phyloP scores from a whole-genome alignment of 495 filamentous ascomycete genomes.

The Friedmanniomyces simplex region DNA sequence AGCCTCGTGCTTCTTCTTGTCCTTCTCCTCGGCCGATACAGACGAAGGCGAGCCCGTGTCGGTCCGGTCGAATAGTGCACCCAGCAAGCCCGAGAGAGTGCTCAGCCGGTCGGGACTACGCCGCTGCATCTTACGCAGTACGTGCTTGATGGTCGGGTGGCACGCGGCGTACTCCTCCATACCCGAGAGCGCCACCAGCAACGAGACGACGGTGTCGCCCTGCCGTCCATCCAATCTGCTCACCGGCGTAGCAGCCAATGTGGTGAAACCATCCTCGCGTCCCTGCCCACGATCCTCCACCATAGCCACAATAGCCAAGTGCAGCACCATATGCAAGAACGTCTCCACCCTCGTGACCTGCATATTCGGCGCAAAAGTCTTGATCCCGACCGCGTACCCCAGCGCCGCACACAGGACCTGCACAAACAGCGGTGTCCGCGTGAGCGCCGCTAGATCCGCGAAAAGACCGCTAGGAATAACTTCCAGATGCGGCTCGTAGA shows the following conservation, averaged over 20 bases:
- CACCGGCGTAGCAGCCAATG: conserved; percentile 1
- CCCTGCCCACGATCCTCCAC: conserved; percentile 64
- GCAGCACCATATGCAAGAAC: conserved; percentile 82
- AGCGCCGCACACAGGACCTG: conserved; percentile 86
- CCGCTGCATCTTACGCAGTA: conserved; percentile 79
- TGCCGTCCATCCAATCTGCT: background rate
- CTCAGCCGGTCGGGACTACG: conserved; percentile 58
- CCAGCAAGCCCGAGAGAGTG: conserved; percentile 38
- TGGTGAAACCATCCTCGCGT: conserved; percentile 13
- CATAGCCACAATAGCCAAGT: conserved; percentile 73
- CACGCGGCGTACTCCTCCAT: conserved; percentile 68
- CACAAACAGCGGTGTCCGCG: conserved; percentile 70
- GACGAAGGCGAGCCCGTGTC: conserved; percentile 49
- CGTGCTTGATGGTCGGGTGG: conserved; percentile 71
- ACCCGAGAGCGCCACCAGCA: conserved; percentile 63
- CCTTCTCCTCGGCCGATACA: conserved; percentile 54
- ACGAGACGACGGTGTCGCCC: conserved; percentile 49
- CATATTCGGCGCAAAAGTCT: conserved; percentile 46
- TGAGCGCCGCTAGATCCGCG: conserved; percentile 62
- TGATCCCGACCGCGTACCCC: conserved; percentile 44
- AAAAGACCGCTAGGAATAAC: conserved; percentile 69
- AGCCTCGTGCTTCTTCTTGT: conserved; percentile 80
- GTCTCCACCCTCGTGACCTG: conserved; percentile 76
- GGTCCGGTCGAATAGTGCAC: conserved; percentile 43
- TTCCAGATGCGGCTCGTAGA: conserved; percentile 85